Base-by-base conservation (phyloP, 257 asterid genomes). In the Jaltomata sinuosa region DNA sequence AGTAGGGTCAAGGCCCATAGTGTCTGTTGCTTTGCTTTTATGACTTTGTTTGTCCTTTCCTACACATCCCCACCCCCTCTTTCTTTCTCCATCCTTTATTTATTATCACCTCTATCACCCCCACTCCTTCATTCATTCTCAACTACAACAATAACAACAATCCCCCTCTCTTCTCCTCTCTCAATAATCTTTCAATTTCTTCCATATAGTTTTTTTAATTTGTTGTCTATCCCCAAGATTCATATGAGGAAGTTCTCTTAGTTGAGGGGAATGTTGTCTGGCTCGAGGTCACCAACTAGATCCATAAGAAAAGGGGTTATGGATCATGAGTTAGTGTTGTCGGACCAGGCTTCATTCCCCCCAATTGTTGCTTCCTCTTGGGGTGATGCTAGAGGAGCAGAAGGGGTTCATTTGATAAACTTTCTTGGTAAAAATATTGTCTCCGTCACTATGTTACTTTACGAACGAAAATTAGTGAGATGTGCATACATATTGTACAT, bases 311-410 rank as follows among this genome's bases (percentile, higher is more conserved):
- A 42, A 40, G 14, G 36, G 59, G 45, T 64, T 62, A 54, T 49
- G 87, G 91, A 88, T 90, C 92, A 59, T 85, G 77, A 10, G 87
- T 90, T 88, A n/a, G 88, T 83, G 93, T 88, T 91, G 89, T 95
- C 98, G 98, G 98, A 95, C 98, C 98, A 95, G 98, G 98, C 98
- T 95, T 95, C 98, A 95, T 94, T 95, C 98, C 98, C 98, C 98
- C 95, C 94, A 95, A 93, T 88, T 88, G 86, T 79, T 54, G 90
- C 95, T 93, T 89, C 94, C 69, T 84, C 62, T 2, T 3, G 0
- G 40, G n/a, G 4, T 1, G 64, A 21, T 2, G 29, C 5, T n/a
- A 55, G 5, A 55, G 27, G 64, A 21, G 5, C 1, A 6, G 8
- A 62, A 27, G 19, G 19, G 21, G 69, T 12, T 62, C 21, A 62